Base-by-base conservation (phyloP, 441 rosid species). In the Pelargonium citronellum region DNA sequence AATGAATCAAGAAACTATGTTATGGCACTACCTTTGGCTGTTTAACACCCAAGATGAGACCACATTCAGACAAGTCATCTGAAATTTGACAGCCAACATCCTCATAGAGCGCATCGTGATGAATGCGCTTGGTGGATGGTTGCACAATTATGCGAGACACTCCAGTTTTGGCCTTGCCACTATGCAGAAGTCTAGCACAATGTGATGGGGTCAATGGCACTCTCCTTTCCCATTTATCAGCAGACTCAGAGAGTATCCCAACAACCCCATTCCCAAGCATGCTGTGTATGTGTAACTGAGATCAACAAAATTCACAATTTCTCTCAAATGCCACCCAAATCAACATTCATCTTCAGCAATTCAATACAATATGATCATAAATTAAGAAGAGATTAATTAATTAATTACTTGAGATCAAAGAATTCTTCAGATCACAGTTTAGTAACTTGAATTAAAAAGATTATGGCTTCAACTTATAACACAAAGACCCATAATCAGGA, bases 241-340 rank as follows among this genome's bases (percentile, higher is more conserved):
- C 86, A 0, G 95, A 75, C 79, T 94, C 99, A 0, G 95, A 76
- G 30, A 94, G 79, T 34, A 94, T 87, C 19, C 99, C 97, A 4
- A 94, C 89, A 19, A 91, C 86, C 81, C 96, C 97, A 71, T 94
- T 91, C 58, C 98, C 98, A 20, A 94, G 81, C 92, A 83, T 88
- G 24, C 64, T 76, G 39, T 76, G 39, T 5, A 34, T 53, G 7
- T 53, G 7, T 15, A n/a, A 51, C 58, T 51, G 11, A 55, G 61
- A 55, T 55, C 61, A 55, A 55, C 61, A 55, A 55, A 55, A 55
- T 57, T 16, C 5, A 7, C 43, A 39, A 39, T 39, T 39, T 39
- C 43, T 39, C 43, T 15, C 62, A 57, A 57, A 57, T 57, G 62
- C 27, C 24, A 17, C 62, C 22, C 22, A 57, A 57, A 57, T 16